A percentile compares a stretch with the other conserved stretches of the same genome.
Conservation (phyloP, 176 grass and related monocot genomes). For the Eragrostis nindensis region DNA sequence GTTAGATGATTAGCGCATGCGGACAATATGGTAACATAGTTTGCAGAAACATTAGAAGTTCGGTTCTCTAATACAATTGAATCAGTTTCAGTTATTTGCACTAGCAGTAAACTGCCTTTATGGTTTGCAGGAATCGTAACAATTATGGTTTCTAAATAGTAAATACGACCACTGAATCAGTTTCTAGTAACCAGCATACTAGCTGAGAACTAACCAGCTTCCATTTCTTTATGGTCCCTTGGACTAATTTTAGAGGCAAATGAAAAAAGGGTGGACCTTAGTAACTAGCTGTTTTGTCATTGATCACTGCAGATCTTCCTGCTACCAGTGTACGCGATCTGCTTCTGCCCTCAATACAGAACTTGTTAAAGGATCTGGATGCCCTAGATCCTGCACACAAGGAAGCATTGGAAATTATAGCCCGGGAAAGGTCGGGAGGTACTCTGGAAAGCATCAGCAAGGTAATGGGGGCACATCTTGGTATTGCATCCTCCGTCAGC, state of each 20-base stretch:
- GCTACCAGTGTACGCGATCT: conserved; percentile 72
- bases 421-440: conserved; percentile 75
- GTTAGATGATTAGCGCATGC: background rate
- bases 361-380: conserved; percentile 83
- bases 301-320: conserved; percentile 71
- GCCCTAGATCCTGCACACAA: conserved; percentile 93
- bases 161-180: background rate
- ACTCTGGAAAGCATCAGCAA: conserved; percentile 83
- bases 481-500: conserved; percentile 83
- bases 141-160: conserved; percentile 11
- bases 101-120: background rate
- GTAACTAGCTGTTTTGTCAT: background rate
- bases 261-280: background rate
- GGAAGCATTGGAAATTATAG: conserved; percentile 90
- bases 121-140: background rate
- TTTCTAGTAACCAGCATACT: background rate
- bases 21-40: background rate
- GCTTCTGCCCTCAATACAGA: conserved; percentile 87
- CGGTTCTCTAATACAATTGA: background rate
- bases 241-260: background rate
- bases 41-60: background rate
- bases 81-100: background rate
- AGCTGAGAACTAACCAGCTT: background rate
- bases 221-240: conserved; percentile 7
- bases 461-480: conserved; percentile 88